Base-by-base conservation (phyloP, 352 stramenopile genomes). In the Globisporangium paroecandrum region DNA sequence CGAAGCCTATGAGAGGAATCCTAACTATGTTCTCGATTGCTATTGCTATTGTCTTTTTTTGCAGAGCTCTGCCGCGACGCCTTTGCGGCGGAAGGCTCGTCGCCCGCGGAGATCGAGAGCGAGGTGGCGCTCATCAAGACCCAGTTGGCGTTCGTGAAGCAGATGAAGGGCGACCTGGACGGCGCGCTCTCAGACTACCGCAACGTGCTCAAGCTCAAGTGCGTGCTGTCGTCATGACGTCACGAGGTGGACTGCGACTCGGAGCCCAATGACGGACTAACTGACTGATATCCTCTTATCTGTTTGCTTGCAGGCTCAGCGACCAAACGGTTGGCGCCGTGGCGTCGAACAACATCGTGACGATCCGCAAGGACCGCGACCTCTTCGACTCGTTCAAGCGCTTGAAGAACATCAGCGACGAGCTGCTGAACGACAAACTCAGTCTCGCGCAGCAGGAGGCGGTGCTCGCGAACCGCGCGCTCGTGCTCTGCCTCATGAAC, bases 321-420 rank as follows among this genome's bases (percentile, higher is more conserved):
- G 88, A 93, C 63, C 81, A 82, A 68, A 79, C 75, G 4, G 72
- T 92, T n/a, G 79, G 63, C 15, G 82, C 79, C 46, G 82, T 93
- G 24, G 87, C 85, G 25, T 77, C 71, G 41, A 95, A 95, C 75
- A 95, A 95, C 66, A 89, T 95, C 24, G 87, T 93, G 64, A 77
- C 83, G 25, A 91, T 95, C 60, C 85, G 86, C 57, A 84, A 82
- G 56, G 83, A 93, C 62, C 81, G 81, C 49, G 87, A 95, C 32
- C 71, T 91, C 7, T 76, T 95, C n/a, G 87, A 95, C 68, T 95
- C 87, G 53, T 76, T 93, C 51, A 95, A 95, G 81, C 82, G 85
- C 0, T 72, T 95, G 51, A 91, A 92, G 66, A 82, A 65, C 59
- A 83, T 93, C 53, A 81, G 89, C 61, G 58, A 74, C 13, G 73